A percentile compares a stretch with the other conserved stretches of the same genome.
These are phyloP conservation scores for Xylariaceae sp. DNA, from an alignment of 2,329 filamentous ascomycete species.

Conservation along the genomic window DNA sequence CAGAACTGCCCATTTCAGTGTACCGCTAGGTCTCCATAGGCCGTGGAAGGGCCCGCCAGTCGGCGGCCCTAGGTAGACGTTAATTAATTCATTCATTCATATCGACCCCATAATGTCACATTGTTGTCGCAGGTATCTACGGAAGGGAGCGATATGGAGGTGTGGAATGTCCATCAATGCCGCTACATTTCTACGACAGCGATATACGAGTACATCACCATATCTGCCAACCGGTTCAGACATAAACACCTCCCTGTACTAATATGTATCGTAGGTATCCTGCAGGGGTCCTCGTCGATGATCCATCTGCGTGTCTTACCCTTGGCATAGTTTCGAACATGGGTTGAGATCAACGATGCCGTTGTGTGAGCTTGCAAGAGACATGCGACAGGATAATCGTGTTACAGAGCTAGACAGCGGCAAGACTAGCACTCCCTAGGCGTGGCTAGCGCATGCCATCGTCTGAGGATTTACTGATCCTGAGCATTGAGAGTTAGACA, in stretches of 20 bases:
- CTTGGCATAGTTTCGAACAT: not conserved
- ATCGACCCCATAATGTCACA: not conserved
- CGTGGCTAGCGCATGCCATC: too few species aligned
- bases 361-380: not conserved
- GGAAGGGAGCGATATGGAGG: too few species aligned
- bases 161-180: not conserved
- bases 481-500: too few species aligned
- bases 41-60: too few species aligned
- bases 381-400: not conserved
- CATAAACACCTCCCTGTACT: not conserved
- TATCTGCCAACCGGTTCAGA: not conserved
- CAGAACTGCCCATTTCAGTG: not conserved
- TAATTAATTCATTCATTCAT: too few species aligned
- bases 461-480: too few species aligned
- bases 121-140: not conserved
- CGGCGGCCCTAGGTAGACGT: too few species aligned
- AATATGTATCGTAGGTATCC: not conserved
- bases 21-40: too few species aligned
- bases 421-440: too few species aligned
- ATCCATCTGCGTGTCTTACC: not conserved
- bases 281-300: not conserved
- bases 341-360: not conserved
- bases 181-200: not conserved
- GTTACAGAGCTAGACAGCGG: not conserved
- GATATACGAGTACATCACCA: not conserved